Evolutionary conservation across 140 eudicot genomes (phyloP), one percentile per base, ranked within the genome.

Genomic region (Ambrosia hybrid): DNA sequence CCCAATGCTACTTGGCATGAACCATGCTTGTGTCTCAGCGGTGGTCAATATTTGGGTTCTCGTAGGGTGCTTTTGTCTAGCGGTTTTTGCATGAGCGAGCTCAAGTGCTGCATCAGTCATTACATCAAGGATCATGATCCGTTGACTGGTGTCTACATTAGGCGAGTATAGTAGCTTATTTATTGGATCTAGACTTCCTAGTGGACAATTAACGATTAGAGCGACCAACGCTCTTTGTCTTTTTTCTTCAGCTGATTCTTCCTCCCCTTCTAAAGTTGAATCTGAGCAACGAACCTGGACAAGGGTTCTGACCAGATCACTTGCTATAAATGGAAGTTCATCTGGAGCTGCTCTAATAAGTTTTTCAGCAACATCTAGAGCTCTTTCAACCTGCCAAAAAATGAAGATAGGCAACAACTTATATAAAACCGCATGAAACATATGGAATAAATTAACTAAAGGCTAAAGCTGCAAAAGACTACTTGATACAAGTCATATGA

Each of bases 341-440:
- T 93, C 98, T 0, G 97, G 98, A 48, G 89, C 75, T 71, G 98
- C 97, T 63, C 98, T 90, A 56, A 93, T 81, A 55, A 90, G 97
- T 73, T 79, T 85, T 76, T 93, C 98, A 65, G 89, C 93, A 82
- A 87, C 93, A 79, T 89, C 89, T 72, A 89, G 89, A 55, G 98
- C 98, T 82, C 89, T 86, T 73, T 93, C 98, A 58, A 92, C 91
- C 98, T 92, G 79, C 85, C 83, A 80, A 58, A 56, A 14, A 45
- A 57, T 45, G 51, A n/a, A n/a, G n/a, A n/a, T n/a, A n/a, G n/a
- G n/a, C n/a, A n/a, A n/a, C n/a, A n/a, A n/a, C n/a, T n/a, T n/a
- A n/a, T n/a, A n/a, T n/a, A n/a, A n/a, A n/a, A n/a, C n/a, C n/a
- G n/a, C n/a, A n/a, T n/a, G n/a, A n/a, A n/a, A n/a, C n/a, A n/a